Evolutionary conservation across 73 alveolate species (phyloP), one percentile per base, ranked within the genome.

Genomic region (Paramecium pentaurelia): DNA sequence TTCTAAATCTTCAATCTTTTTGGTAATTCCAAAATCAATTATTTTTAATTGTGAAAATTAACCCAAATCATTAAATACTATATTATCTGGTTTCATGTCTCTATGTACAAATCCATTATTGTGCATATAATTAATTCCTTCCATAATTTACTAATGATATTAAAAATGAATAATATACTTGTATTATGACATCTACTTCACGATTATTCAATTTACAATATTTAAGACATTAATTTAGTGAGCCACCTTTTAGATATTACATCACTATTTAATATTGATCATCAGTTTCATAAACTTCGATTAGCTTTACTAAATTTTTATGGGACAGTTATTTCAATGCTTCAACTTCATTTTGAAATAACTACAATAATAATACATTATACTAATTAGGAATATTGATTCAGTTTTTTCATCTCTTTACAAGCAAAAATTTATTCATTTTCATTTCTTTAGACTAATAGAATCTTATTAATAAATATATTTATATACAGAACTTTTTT

Each of bases 51-150:
- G 88, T 0, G 98, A 64, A 59, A 95, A 93, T 30, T 93, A 86
- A 11, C 71, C 86, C 94, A 95, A 95, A 38, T 83, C 71, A 14
- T 77, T 94, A 28, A 96, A 96, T 40, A 97, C 92, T 77, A 97
- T 85, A 92, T 97, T 97, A 51, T 97, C 99, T 28, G 99, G 99
- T 92, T 97, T 97, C 60, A 97, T 90, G 92, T 97, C 99, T 95
- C 99, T 95, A 93, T 96, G 99, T 51, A 96, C 89, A 34, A 95
- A 94, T 37, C 95, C 96, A 77, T 93, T 95, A 45, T 60, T 85
- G 58, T 97, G 99, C 20, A 95, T 87, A 86, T 97, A 96, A 42
- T 92, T 68, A 2, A 97, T 88, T 30, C 98, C 99, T 32, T 92
- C 77, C 25, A 96, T 71, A n/a, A 97, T 95, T 91, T 96, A 96